Conservation (phyloP, 2,329 filamentous ascomycete genomes). For the Aspergillus viridinutans region DNA sequence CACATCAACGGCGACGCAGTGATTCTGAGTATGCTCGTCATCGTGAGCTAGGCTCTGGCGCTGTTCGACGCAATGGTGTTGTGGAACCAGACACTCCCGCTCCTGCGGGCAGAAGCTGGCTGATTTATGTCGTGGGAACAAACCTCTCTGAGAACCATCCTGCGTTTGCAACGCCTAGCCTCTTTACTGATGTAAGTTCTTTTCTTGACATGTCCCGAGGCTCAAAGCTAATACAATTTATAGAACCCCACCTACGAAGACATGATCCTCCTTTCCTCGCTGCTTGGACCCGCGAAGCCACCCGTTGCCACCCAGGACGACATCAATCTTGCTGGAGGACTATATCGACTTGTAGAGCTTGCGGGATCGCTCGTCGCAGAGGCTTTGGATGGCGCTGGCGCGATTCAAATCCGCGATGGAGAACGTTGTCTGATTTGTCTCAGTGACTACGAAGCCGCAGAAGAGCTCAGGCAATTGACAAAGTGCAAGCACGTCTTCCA, state of each 20-base stretch:
- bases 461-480: slow-evolving; percentile 57
- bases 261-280: slow-evolving; percentile 64
- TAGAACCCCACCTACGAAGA: slow-evolving; percentile 65
- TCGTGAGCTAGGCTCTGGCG: slow-evolving; percentile 56
- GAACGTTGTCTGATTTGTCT: slow-evolving; percentile 65
- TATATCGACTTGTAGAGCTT: slow-evolving; percentile 51
- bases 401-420: slow-evolving; percentile 37
- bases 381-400: slow-evolving; percentile 36
- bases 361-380: slow-evolving; percentile 45
- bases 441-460: slow-evolving; percentile 60
- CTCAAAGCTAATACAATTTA: slow-evolving; percentile 9
- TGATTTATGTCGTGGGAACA: slow-evolving; percentile 68
- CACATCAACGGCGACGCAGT: slow-evolving; percentile 53
- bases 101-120: slow-evolving; percentile 60
- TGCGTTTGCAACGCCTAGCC: slow-evolving; percentile 63
- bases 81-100: slow-evolving; percentile 55
- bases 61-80: slow-evolving; percentile 60
- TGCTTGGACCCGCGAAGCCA: slow-evolving; percentile 64
- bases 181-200: slow-evolving; percentile 61
- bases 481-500: slow-evolving; percentile 66
- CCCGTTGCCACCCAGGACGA: slow-evolving; percentile 64
- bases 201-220: neutral
- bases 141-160: slow-evolving; percentile 68
- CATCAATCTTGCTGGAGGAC: slow-evolving; percentile 57
- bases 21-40: slow-evolving; percentile 56